These are phyloP conservation scores for Phaeosphaeriaceae sp. DNA, from an alignment of 2,329 filamentous ascomycete species.

Conservation along the genomic window DNA sequence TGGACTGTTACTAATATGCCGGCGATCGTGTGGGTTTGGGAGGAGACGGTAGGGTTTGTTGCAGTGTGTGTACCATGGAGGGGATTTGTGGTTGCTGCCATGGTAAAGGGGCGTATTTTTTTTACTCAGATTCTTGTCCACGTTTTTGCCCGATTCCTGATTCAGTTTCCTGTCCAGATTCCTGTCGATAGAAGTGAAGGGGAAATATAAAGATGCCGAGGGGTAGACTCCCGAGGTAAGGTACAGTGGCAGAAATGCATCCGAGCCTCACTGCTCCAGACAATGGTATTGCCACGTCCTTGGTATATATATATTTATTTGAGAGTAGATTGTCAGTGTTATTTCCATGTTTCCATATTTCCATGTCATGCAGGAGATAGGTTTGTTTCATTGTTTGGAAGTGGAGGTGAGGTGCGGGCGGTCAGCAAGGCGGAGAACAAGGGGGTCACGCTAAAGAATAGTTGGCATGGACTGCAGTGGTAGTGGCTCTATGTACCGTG, in stretches of 20 bases:
- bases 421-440: slow-evolving; percentile 23
- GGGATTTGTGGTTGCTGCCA: slow-evolving; percentile 46
- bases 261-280: background rate
- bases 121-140: no score
- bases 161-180: no score
- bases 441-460: slow-evolving; percentile 18
- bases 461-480: no score
- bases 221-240: background rate
- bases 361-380: no score
- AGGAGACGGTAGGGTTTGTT: slow-evolving; percentile 60
- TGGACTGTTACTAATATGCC: slow-evolving; percentile 82
- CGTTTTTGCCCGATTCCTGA: no score
- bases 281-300: background rate
- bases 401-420: slow-evolving; percentile 12
- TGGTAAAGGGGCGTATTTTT: slow-evolving; percentile 10
- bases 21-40: slow-evolving; percentile 72
- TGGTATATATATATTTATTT: no score
- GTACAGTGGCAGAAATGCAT: background rate
- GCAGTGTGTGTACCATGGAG: slow-evolving; percentile 36
- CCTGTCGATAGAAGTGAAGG: background rate
- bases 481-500: no score
- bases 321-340: no score
- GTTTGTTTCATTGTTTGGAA: no score
- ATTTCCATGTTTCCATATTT: no score
- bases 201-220: background rate